Percentiles rank a stretch among this genome's conserved stretches.
These are phyloP conservation scores for Comarum palustre DNA, from an alignment of 306 rosid species.

Conservation along the genomic window DNA sequence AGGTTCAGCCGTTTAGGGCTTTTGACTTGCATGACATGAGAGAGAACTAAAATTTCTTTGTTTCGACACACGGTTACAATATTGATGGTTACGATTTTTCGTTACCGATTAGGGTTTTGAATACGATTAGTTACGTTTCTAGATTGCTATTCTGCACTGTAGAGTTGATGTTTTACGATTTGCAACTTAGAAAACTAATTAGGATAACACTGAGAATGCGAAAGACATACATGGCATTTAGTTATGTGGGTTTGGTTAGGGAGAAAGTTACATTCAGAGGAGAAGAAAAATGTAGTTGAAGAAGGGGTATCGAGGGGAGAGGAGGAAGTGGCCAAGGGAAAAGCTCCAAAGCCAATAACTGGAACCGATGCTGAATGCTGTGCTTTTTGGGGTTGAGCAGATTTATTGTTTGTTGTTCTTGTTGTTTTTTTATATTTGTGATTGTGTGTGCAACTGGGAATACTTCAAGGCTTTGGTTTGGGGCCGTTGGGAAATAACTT, in stretches of 20 bases:
- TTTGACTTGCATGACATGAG: conserved; percentile 31
- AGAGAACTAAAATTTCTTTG: background rate
- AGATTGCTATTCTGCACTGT: background rate
- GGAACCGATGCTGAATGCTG: conserved; percentile 64
- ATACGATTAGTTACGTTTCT: background rate
- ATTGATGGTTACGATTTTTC: too few relatives aligned
- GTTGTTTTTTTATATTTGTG: conserved; percentile 31
- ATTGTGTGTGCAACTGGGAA: conserved; percentile 24
- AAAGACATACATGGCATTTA: background rate
- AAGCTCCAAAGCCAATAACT: conserved; percentile 67
- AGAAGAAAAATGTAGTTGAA: conserved; percentile 9
- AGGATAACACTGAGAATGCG: background rate
- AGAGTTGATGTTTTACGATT: background rate
- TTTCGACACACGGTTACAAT: background rate
- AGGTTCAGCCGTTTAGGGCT: conserved; percentile 22
- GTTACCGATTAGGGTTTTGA: background rate
- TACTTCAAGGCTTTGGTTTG: conserved; percentile 26
- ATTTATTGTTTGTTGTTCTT: conserved; percentile 60
- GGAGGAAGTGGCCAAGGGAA: conserved; percentile 66
- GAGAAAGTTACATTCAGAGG: conserved; percentile 10
- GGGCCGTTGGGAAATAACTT: conserved; percentile 32
- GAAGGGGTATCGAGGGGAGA: conserved; percentile 48
- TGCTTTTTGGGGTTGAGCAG: conserved; percentile 42
- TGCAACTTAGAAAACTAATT: background rate
- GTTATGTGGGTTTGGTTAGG: conserved; percentile 6